Evolutionary conservation across 345 rosid species (phyloP).

Genomic region (Reutealis trisperma): DNA sequence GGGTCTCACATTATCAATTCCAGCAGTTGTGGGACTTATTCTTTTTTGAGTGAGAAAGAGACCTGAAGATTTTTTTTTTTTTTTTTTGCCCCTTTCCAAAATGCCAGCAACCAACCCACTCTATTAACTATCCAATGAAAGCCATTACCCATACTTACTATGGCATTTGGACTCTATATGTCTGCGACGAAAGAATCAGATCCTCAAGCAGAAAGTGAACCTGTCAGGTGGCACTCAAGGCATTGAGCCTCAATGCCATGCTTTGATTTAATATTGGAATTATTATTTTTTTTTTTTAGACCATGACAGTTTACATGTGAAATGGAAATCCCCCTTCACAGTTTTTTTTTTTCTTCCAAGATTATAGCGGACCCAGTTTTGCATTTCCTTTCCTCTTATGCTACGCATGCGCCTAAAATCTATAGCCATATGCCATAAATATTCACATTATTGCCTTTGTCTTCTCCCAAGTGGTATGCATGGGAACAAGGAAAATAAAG

Average conservation of each 20-base stretch:
- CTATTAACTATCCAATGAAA: background rate
- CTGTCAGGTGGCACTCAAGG: background rate
- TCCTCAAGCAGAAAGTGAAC: background rate
- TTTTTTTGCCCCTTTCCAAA: no score
- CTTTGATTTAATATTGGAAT: background rate
- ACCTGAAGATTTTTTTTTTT: background rate
- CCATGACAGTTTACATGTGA: background rate
- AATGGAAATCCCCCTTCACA: background rate
- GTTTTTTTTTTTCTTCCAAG: background rate
- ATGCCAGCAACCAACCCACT: conserved; percentile 15
- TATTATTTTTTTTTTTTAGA: background rate
- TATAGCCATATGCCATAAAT: background rate
- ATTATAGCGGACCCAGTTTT: background rate
- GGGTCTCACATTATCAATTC: background rate
- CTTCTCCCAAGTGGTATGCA: background rate
- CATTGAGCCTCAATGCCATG: background rate
- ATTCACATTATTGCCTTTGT: no score
- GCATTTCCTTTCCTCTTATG: background rate
- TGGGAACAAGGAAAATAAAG: background rate
- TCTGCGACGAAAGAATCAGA: background rate
- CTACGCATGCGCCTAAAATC: conserved; percentile 1
- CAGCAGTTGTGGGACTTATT: background rate
- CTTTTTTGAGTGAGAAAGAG: background rate
- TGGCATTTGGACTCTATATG: background rate
- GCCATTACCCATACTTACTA: background rate